Conservation (phyloP, 495 filamentous ascomycete genomes). For the Neurospora sp. region DNA sequence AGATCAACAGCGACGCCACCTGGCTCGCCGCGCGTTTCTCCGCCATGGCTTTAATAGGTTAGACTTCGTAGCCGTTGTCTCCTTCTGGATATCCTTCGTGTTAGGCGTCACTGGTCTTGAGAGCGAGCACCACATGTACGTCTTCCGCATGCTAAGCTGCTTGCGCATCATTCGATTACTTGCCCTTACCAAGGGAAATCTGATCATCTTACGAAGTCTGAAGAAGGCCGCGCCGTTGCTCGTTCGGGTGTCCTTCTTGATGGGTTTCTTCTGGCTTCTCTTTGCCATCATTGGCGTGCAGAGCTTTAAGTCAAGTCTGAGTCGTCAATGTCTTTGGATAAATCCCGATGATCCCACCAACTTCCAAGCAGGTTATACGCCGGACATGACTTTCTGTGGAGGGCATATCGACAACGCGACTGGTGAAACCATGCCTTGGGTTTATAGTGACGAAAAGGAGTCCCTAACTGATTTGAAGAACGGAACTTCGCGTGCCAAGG, state of each 20-base stretch:
- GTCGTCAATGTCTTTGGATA: conserved; percentile 80
- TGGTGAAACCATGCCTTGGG: conserved; percentile 53
- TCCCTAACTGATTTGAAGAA: background rate
- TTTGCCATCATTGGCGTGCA: conserved; percentile 96
- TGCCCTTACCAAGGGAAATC: conserved; percentile 81
- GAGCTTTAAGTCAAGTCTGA: conserved; percentile 91
- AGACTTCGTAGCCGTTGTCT: conserved; percentile 92
- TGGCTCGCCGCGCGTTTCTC: conserved; percentile 86
- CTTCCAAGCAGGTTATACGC: conserved; percentile 35
- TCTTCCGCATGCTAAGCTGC: conserved; percentile 95
- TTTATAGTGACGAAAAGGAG: conserved; percentile 23
- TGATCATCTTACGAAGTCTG: conserved; percentile 87
- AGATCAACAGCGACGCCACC: conserved; percentile 70
- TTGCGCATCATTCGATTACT: conserved; percentile 84
- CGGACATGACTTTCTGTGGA: conserved; percentile 70
- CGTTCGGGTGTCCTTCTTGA: conserved; percentile 90
- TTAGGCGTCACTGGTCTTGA: conserved; percentile 62
- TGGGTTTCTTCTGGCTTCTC: conserved; percentile 97
- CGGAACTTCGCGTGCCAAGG: conserved; percentile 53
- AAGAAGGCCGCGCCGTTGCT: conserved; percentile 91
- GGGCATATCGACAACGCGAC: conserved; percentile 58
- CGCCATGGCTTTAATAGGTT: conserved; percentile 91
- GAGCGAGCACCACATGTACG: conserved; percentile 56
- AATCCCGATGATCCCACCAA: conserved; percentile 45
- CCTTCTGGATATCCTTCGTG: conserved; percentile 83